A percentile compares a stretch with the other conserved stretches of the same genome.
Conservation (phyloP, 2,329 filamentous ascomycete genomes). For the Coniella vitis region DNA sequence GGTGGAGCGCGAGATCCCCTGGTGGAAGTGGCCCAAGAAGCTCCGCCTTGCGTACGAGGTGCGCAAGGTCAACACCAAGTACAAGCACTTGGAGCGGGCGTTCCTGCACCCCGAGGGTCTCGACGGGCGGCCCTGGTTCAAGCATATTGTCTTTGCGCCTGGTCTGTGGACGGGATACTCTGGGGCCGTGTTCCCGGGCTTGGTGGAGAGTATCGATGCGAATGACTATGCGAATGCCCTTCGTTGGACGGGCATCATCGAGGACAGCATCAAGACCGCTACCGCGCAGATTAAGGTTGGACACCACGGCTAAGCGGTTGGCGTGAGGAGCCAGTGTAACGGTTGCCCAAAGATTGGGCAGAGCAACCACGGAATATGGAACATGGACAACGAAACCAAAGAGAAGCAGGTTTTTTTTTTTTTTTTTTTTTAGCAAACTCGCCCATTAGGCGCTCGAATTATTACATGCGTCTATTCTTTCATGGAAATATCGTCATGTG, state of each 20-base stretch:
- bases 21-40: slow-evolving; percentile 57
- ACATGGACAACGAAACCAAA: too few species aligned
- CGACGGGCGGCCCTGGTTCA: slow-evolving; percentile 81
- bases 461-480: too few species aligned
- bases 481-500: too few species aligned
- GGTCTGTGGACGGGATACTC: slow-evolving; percentile 88
- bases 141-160: slow-evolving; percentile 89
- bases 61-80: slow-evolving; percentile 65
- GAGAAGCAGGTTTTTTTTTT: too few species aligned
- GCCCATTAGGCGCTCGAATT: too few species aligned
- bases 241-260: slow-evolving; percentile 54
- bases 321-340: too few species aligned
- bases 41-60: slow-evolving; percentile 58
- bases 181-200: slow-evolving; percentile 60
- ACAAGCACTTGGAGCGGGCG: slow-evolving; percentile 75
- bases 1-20: slow-evolving; percentile 39
- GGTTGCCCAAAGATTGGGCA: too few species aligned
- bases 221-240: slow-evolving; percentile 51
- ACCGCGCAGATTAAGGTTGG: slow-evolving; percentile 16
- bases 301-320: slow-evolving; percentile 6
- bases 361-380: too few species aligned
- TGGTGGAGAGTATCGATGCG: slow-evolving; percentile 55
- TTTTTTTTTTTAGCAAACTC: too few species aligned
- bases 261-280: slow-evolving; percentile 34
- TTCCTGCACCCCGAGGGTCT: slow-evolving; percentile 73